Conservation (phyloP, 306 rosid species). For the Parietaria judaica region DNA sequence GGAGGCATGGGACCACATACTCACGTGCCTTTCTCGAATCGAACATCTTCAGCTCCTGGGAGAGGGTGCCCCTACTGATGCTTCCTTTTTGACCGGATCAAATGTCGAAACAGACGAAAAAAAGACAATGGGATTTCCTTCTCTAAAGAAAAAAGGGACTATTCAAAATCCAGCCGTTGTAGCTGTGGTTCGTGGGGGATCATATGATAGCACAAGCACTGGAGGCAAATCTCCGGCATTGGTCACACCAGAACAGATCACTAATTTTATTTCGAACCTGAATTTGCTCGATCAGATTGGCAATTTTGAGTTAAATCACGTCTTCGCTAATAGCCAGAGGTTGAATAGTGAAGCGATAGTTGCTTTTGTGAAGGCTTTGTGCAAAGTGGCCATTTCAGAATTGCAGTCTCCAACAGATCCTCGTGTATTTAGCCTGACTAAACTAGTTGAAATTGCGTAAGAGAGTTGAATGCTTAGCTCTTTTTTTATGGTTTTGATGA, state of each 20-base stretch:
- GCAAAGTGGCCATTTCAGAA: slow-evolving; percentile 88
- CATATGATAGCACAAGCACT: slow-evolving; percentile 82
- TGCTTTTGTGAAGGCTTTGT: slow-evolving; percentile 90
- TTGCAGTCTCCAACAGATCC: slow-evolving; percentile 99
- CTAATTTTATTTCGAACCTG: slow-evolving; percentile 76
- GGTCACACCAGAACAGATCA: slow-evolving; percentile 86
- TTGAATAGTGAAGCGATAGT: slow-evolving; percentile 97
- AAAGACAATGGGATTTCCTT: slow-evolving; percentile 53
- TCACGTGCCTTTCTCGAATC: slow-evolving; percentile 93
- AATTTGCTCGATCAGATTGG: slow-evolving; percentile 96
- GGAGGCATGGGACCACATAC: slow-evolving; percentile 98
- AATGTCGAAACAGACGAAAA: slow-evolving; percentile 68
- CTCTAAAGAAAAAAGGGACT: slow-evolving; percentile 77
- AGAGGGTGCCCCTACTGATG: slow-evolving; percentile 96
- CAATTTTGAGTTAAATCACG: slow-evolving; percentile 93
- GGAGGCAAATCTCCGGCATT: slow-evolving; percentile 67
- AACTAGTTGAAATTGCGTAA: slow-evolving; percentile 96
- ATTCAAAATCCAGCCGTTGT: slow-evolving; percentile 87
- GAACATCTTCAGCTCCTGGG: slow-evolving; percentile 95
- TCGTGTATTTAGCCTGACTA: slow-evolving; percentile 97
- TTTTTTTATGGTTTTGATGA: slow-evolving; percentile 2
- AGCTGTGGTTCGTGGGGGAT: slow-evolving; percentile 98
- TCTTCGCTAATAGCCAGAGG: slow-evolving; percentile 97
- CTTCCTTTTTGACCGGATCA: slow-evolving; percentile 68
- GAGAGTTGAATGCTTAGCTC: slow-evolving; percentile 24